phyloP scores from a whole-genome alignment of 345 rosid genomes.

The Aquilaria yunnanensis region DNA sequence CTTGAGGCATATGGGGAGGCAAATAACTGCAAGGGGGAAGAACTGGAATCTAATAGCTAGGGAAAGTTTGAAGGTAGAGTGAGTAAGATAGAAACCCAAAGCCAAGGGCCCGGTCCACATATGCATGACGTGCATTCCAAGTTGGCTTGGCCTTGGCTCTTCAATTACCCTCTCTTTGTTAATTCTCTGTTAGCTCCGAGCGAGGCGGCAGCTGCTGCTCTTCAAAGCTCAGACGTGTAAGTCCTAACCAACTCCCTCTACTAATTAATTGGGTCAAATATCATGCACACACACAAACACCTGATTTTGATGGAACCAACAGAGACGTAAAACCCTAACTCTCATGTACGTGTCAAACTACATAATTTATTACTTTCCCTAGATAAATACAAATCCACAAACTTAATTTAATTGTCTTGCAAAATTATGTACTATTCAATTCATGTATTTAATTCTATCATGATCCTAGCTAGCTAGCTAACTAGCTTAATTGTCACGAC shows the following conservation, averaged over 20 bases:
- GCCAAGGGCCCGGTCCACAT: slow-evolving; percentile 15
- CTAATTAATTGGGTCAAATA: slow-evolving; percentile 6
- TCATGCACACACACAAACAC: neutral
- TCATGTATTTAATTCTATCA: too few relatives aligned
- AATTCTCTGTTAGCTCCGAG: slow-evolving; percentile 5
- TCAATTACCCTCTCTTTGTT: slow-evolving; percentile 14
- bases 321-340: neutral
- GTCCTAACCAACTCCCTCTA: slow-evolving; percentile 13
- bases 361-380: neutral
- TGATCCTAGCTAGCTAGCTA: too few relatives aligned
- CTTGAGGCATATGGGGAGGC: slow-evolving; percentile 11
- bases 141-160: slow-evolving; percentile 23
- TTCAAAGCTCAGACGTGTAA: slow-evolving; percentile 14
- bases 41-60: slow-evolving; percentile 20
- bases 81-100: slow-evolving; percentile 7
- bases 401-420: too few relatives aligned
- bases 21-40: slow-evolving; percentile 12
- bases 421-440: too few relatives aligned
- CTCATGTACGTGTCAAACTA: slow-evolving; percentile 13
- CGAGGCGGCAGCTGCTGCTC: slow-evolving; percentile 10
- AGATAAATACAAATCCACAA: too few relatives aligned
- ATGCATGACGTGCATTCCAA: slow-evolving; percentile 54
- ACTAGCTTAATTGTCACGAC: too few relatives aligned
- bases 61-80: neutral
- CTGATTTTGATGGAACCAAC: slow-evolving; percentile 10